phyloP scores from a whole-genome alignment of 352 stramenopile species.

The Halophytophthora batemanensis region DNA sequence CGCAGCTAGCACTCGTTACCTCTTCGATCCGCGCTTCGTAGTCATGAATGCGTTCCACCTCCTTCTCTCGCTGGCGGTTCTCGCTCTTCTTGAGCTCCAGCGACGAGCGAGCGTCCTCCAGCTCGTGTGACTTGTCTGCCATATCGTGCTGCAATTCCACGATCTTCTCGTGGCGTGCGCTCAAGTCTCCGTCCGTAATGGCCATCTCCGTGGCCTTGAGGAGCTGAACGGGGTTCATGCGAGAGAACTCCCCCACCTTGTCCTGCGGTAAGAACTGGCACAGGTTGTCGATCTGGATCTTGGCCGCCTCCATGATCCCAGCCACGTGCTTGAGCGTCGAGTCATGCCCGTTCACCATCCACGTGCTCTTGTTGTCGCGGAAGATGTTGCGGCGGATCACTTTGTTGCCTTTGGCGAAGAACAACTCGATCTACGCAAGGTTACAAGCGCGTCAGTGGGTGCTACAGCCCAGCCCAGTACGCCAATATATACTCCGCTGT shows the following conservation, averaged over 20 bases:
- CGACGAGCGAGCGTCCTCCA: constrained; percentile 55
- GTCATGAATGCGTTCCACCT: constrained; percentile 82
- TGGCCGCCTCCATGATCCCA: constrained; percentile 78
- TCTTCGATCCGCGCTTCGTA: constrained; percentile 79
- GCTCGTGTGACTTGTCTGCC: constrained; percentile 63
- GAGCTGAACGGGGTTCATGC: constrained; percentile 77
- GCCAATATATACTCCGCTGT: too few species aligned
- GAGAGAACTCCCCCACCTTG: constrained; percentile 90
- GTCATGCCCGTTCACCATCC: constrained; percentile 73
- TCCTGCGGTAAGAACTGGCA: constrained; percentile 99
- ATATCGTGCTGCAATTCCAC: constrained; percentile 77
- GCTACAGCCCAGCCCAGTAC: neutral
- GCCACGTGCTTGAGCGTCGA: constrained; percentile 66
- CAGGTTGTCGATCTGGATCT: constrained; percentile 98
- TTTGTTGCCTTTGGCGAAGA: constrained; percentile 65
- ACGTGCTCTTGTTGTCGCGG: constrained; percentile 83
- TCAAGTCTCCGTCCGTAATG: constrained; percentile 71
- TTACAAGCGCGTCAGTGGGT: neutral
- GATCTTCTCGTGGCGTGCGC: constrained; percentile 69
- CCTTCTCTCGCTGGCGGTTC: constrained; percentile 74
- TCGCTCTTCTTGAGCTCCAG: constrained; percentile 85
- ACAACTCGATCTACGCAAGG: constrained; percentile 93
- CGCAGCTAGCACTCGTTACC: constrained; percentile 24
- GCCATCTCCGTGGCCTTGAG: constrained; percentile 78
- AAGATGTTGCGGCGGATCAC: constrained; percentile 92